Evolutionary conservation across 2,329 filamentous ascomycete species (phyloP), one percentile per base, ranked within the genome.

Genomic region (Trichoderma simmonsii): DNA sequence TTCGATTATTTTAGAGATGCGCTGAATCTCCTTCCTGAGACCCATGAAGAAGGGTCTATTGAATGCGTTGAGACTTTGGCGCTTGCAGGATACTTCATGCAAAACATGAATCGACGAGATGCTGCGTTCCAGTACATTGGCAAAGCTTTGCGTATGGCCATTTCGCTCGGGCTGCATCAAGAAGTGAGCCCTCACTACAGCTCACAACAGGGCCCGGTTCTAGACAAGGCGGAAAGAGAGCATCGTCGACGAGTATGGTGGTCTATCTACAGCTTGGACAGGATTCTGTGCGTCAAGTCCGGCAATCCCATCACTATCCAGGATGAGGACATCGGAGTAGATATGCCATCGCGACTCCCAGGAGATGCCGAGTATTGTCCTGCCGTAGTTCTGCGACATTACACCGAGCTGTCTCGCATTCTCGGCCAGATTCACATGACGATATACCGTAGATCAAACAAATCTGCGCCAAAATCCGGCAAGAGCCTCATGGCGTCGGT

Each of bases 41-140:
- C 87, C 3, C 85, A 89, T 70, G 87, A 88, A 73, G 83, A 87
- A 65, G 86, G 85, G 0, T 88, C 86, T 0, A 82, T 88, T 2
- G 78, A 86, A 21, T 87, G 86, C 56, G 86, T 88, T 3, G 86
- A 88, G 75, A 86, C 87, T 1, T 78, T 89, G 8, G 85, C 85
- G 9, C 82, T 88, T 61, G 83, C 87, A 1, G 86, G 86, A 15
- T 88, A 88, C 74, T 89, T 87, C 56, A 84, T 89, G 82, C 86
- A 88, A 73, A 88, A 87, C 72, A 81, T 88, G 73, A 88, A 88
- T 74, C 82, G 86, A 0, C 81, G 85, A 24, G 86, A 89, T 76
- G 85, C 86, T 3, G 86, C 87, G 0, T 88, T 86, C 69, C 79
- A 88, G 24, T 88, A 88, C 72, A 84, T 86, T 21, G 86, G 86